These are phyloP conservation scores for Penicillium psychrosexuale DNA, from an alignment of 2,329 filamentous ascomycete genomes.

Conservation along the genomic window DNA sequence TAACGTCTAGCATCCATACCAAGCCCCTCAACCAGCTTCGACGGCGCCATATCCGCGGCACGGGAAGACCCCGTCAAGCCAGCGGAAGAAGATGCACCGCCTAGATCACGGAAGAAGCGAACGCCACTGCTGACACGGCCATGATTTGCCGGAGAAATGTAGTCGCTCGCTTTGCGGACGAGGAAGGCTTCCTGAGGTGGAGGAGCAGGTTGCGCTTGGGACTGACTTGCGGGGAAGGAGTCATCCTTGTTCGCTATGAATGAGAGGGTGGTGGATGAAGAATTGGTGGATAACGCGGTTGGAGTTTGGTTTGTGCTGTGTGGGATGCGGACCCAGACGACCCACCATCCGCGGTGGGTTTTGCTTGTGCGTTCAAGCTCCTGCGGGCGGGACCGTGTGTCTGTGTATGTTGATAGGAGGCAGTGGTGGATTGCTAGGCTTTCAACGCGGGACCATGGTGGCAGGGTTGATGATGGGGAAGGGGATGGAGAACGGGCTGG, in stretches of 20 bases:
- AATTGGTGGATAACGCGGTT: slow-evolving; percentile 10
- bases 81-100: slow-evolving; percentile 33
- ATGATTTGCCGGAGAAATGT: slow-evolving; percentile 32
- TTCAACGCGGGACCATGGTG: slow-evolving; percentile 54
- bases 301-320: slow-evolving; percentile 4
- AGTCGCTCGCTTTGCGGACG: slow-evolving; percentile 46
- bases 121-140: slow-evolving; percentile 32
- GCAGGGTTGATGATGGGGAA: slow-evolving; percentile 48
- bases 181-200: slow-evolving; percentile 44
- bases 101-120: slow-evolving; percentile 41
- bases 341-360: slow-evolving; percentile 64
- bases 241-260: slow-evolving; percentile 6
- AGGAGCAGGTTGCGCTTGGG: background rate
- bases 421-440: slow-evolving; percentile 61
- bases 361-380: slow-evolving; percentile 62
- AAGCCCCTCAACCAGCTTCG: slow-evolving; percentile 44
- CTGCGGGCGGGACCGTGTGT: slow-evolving; percentile 45
- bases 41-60: slow-evolving; percentile 32
- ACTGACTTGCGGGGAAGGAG: background rate
- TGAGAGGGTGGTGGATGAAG: slow-evolving; percentile 17
- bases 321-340: slow-evolving; percentile 60
- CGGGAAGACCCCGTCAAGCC: slow-evolving; percentile 19
- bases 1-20: slow-evolving; percentile 48
- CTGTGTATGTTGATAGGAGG: slow-evolving; percentile 55
- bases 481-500: slow-evolving; percentile 51